Evolutionary conservation across 495 filamentous ascomycete genomes (phyloP).

Genomic region (Xylaria longipes): DNA sequence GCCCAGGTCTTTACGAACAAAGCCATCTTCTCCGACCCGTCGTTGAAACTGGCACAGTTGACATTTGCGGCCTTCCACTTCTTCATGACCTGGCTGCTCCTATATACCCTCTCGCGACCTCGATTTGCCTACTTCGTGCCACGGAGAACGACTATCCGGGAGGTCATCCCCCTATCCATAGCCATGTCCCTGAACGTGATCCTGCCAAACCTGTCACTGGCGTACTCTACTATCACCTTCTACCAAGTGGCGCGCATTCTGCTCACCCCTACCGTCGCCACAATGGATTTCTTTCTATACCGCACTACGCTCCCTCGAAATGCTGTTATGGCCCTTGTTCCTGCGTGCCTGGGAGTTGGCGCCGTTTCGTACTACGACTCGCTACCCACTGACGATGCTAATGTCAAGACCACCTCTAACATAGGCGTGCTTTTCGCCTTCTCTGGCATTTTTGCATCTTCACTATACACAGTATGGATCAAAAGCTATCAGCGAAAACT

Average conservation of each 20-base stretch:
- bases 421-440: slow-evolving; percentile 70
- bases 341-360: slow-evolving; percentile 71
- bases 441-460: slow-evolving; percentile 66
- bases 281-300: slow-evolving; percentile 72
- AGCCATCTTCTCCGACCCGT: slow-evolving; percentile 71
- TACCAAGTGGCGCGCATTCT: slow-evolving; percentile 77
- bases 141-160: slow-evolving; percentile 57
- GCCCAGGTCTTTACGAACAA: slow-evolving; percentile 78
- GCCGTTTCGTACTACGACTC: slow-evolving; percentile 77
- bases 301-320: slow-evolving; percentile 60
- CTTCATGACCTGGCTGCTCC: slow-evolving; percentile 68
- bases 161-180: slow-evolving; percentile 68
- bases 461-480: slow-evolving; percentile 75
- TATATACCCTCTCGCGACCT: slow-evolving; percentile 70
- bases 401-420: slow-evolving; percentile 57
- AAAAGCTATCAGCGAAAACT: slow-evolving; percentile 70
- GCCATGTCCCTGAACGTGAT: slow-evolving; percentile 77
- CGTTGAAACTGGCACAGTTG: slow-evolving; percentile 69
- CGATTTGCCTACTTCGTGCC: slow-evolving; percentile 65
- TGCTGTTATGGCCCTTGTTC: slow-evolving; percentile 63
- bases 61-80: slow-evolving; percentile 78
- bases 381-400: slow-evolving; percentile 53
- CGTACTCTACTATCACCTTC: slow-evolving; percentile 74
- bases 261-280: slow-evolving; percentile 70
- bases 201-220: slow-evolving; percentile 74